These are phyloP conservation scores for Beauveria scarabaeidicola DNA, from an alignment of 2,329 filamentous ascomycete genomes.

Conservation along the genomic window DNA sequence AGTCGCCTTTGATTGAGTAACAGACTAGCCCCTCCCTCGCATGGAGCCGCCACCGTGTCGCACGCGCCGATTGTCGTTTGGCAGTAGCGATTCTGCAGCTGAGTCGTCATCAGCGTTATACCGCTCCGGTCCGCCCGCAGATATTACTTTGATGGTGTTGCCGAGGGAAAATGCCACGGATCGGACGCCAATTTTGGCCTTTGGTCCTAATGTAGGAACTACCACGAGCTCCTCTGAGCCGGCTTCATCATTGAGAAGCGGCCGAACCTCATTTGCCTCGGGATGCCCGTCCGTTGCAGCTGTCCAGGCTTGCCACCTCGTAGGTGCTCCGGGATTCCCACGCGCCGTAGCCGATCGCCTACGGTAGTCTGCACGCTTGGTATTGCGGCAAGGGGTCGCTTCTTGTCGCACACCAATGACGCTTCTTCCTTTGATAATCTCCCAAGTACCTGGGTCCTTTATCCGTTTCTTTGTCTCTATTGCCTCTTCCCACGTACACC, in stretches of 20 bases:
- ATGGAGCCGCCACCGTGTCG: conserved; percentile 19
- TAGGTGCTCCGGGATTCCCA: conserved; percentile 6
- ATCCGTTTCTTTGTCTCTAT: conserved; percentile 45
- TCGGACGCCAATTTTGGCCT: conserved; percentile 51
- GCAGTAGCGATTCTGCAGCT: conserved; percentile 23
- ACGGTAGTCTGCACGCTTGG: conserved; percentile 6
- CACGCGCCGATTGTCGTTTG: conserved; percentile 31
- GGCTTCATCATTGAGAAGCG: conserved; percentile 33
- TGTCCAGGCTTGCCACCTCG: conserved; percentile 47
- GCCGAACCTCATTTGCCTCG: conserved; percentile 36
- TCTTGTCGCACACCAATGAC: conserved; percentile 54
- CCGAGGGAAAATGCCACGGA: conserved; percentile 65
- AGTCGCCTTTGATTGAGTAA: background rate
- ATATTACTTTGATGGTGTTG: conserved; percentile 63
- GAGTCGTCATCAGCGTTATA: conserved; percentile 40
- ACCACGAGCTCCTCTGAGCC: conserved; percentile 46
- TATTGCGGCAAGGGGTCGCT: conserved; percentile 12
- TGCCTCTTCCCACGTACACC: conserved; percentile 43
- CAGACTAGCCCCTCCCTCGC: background rate
- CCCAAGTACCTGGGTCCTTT: conserved; percentile 57
- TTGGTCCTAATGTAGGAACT: conserved; percentile 57
- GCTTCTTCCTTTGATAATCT: conserved; percentile 49
- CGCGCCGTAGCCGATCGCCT: conserved; percentile 13
- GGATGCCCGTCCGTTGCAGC: conserved; percentile 36
- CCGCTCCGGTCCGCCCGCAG: conserved; percentile 52